Evolutionary conservation across 495 filamentous ascomycete genomes (phyloP), one percentile per base, ranked within the genome.

Genomic region (Lophium mytilinum): DNA sequence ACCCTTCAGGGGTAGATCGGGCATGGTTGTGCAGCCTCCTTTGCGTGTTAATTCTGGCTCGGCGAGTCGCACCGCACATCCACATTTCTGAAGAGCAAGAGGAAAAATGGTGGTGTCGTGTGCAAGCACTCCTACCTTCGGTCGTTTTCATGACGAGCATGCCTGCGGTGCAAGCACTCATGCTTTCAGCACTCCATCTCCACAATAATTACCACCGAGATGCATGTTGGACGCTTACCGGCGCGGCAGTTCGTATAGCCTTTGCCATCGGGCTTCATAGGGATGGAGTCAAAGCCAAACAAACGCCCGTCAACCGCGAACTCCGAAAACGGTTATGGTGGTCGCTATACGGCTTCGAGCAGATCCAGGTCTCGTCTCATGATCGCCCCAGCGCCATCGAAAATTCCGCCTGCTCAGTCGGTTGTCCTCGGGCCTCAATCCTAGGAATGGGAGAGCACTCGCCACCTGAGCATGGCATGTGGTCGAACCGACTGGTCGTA

Each of bases 261-360:
- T 69, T 76, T 50, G 74, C 75, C 33, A 61, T 78, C 6, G 76
- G 76, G 8, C 72, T 78, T 64, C 76, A 78, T 45, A 69, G 74
- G 0, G 73, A 75, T 59, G 72, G 71, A 19, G 64, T 68, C 3
- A 65, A 66, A 72, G 73, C 62, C 66, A 55, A 63, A 30, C 66
- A 69, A 46, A 72, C 71, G 17, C 62, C 68, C 2, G 55, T 75
- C 15, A 70, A 75, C 36, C 57, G 69, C 49, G 72, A 77, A 39
- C 57, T 72, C 33, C 68, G 75, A 9, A 75, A 75, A 53, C 60
- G 71, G n/a, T 66, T 76, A n/a, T 78, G 73, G 71, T 77, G 76
- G 71, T 75, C 76, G 8, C 57, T 74, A 35, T 78, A 74, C 55
- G 66, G 50, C 7, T 76, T 73, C 45, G 76, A 78, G 51, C 73